Evolutionary conservation across 805 yeast genomes (phyloP).

Genomic region (Candida fluviatilis): DNA sequence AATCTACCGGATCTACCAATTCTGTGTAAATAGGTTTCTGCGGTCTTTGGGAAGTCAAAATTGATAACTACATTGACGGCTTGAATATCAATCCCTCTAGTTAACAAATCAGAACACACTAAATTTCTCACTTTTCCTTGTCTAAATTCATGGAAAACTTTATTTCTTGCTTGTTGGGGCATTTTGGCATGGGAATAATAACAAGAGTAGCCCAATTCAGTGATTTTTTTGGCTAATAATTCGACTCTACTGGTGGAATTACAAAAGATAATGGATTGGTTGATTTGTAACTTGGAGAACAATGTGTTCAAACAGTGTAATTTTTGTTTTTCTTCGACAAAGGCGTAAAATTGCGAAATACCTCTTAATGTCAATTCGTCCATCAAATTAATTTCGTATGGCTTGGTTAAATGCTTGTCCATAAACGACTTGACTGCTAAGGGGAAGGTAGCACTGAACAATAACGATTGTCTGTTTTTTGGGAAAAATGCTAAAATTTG

Average conservation of each 20-base stretch:
- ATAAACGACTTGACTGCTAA: conserved; percentile 87
- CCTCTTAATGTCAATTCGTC: conserved; percentile 95
- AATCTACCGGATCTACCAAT: conserved; percentile 99
- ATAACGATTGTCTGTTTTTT: conserved; percentile 61
- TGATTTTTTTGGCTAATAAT: conserved; percentile 89
- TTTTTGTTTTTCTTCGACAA: conserved; percentile 94
- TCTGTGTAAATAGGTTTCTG: conserved; percentile 96
- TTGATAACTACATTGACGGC: conserved; percentile 97
- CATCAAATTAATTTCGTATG: conserved; percentile 95
- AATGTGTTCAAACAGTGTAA: conserved; percentile 93
- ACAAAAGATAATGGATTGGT: conserved; percentile 95
- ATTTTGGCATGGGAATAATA: conserved; percentile 95
- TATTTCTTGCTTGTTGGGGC: conserved; percentile 96
- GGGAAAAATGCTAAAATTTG: conserved; percentile 85
- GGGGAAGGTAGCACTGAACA: conserved; percentile 96
- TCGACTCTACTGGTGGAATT: conserved; percentile 96
- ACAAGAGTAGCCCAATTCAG: conserved; percentile 95
- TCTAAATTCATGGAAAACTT: conserved; percentile 97
- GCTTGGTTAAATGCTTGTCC: conserved; percentile 84
- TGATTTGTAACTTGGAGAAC: conserved; percentile 89
- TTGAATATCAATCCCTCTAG: conserved; percentile 98
- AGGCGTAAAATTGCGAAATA: conserved; percentile 97
- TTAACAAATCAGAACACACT: conserved; percentile 92
- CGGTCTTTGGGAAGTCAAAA: conserved; percentile 97
- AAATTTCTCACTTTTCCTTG: conserved; percentile 96